These are phyloP conservation scores for Aureobasidium melanogenum DNA, from an alignment of 2,329 filamentous ascomycete genomes.

Conservation along the genomic window DNA sequence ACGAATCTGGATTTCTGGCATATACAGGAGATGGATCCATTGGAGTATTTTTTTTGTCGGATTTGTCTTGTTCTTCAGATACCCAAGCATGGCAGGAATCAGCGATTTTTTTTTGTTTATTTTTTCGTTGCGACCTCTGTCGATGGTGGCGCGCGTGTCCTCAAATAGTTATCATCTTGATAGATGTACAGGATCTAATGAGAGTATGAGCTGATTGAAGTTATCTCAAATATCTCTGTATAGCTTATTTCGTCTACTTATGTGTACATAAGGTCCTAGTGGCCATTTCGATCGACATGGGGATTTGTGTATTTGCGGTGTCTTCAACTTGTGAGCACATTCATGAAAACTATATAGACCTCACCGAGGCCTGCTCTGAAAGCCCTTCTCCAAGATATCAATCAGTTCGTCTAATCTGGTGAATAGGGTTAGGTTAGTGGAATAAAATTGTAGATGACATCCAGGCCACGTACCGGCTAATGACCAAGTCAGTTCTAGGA, in stretches of 20 bases:
- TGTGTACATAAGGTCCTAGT: not conserved
- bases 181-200: not conserved
- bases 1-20: not conserved
- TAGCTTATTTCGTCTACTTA: not conserved
- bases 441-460: not conserved
- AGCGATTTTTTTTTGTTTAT: not conserved
- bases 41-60: not conserved
- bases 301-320: too few relatives aligned
- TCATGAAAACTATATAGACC: too few relatives aligned
- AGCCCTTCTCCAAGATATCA: conserved; percentile 20
- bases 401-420: conserved; percentile 25
- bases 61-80: not conserved
- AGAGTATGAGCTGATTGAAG: not conserved
- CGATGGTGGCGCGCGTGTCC: not conserved
- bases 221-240: not conserved
- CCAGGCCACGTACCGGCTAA: conserved; percentile 15
- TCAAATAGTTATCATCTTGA: not conserved
- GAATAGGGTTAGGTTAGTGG: not conserved
- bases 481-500: conserved; percentile 25
- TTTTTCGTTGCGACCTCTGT: not conserved
- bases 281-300: not conserved
- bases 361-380: conserved; percentile 8
- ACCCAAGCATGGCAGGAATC: conserved; percentile 7
- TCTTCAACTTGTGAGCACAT: not conserved
- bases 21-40: not conserved